A percentile compares a stretch with the other conserved stretches of the same genome.
These are phyloP conservation scores for Trichoderma sp. DNA, from an alignment of 2,329 filamentous ascomycete genomes.

Conservation along the genomic window DNA sequence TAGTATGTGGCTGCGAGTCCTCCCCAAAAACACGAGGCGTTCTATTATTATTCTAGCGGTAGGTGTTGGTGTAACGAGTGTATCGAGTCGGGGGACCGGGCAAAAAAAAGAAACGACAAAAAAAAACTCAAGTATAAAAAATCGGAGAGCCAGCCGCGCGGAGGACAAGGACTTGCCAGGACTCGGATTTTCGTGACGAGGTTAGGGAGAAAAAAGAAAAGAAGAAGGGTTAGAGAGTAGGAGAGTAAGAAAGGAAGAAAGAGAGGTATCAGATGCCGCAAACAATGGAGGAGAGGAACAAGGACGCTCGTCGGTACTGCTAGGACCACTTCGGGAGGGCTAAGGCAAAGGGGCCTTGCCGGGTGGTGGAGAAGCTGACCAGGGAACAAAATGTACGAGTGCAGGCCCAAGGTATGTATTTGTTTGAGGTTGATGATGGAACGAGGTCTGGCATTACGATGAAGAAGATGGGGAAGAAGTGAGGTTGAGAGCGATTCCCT, in stretches of 20 bases:
- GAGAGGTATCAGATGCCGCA: not conserved
- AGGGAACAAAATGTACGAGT: not conserved
- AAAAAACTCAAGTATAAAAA: slow-evolving; percentile 9
- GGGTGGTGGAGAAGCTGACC: slow-evolving; percentile 6
- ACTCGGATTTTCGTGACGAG: slow-evolving; percentile 9
- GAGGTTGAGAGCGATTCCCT: not conserved
- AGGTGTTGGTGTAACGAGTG: slow-evolving; percentile 14
- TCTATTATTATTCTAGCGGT: slow-evolving; percentile 18
- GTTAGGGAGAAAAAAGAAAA: not conserved
- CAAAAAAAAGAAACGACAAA: not conserved
- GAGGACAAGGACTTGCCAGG: slow-evolving; percentile 21
- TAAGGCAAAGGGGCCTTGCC: slow-evolving; percentile 9
- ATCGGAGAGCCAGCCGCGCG: slow-evolving; percentile 20
- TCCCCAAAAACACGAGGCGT: slow-evolving; percentile 13
- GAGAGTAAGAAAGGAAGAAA: not conserved
- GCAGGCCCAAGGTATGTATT: not conserved
- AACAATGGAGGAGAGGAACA: slow-evolving; percentile 6
- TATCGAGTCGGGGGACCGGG: not conserved
- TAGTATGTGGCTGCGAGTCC: slow-evolving; percentile 12
- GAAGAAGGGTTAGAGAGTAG: not conserved
- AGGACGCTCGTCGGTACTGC: slow-evolving; percentile 2
- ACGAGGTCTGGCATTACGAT: not conserved
- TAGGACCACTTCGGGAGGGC: slow-evolving; percentile 11
- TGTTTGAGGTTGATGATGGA: not conserved
- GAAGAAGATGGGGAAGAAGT: not conserved